Percentiles rank a stretch among this genome's conserved stretches.
These are phyloP conservation scores for Cardamine resedifolia DNA, from an alignment of 345 rosid genomes.

Conservation along the genomic window DNA sequence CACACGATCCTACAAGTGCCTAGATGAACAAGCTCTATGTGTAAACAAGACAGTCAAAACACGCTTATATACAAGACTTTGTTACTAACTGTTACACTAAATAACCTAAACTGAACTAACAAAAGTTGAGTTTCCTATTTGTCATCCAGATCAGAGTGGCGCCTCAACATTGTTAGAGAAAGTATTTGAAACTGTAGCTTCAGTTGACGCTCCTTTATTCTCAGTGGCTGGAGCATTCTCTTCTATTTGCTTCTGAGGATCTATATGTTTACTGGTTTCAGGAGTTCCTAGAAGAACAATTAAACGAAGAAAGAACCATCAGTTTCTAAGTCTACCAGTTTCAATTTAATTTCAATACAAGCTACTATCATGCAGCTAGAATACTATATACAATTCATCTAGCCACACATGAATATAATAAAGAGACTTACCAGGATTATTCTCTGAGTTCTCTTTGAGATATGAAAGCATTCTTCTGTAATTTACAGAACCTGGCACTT, in stretches of 20 bases:
- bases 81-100: background rate
- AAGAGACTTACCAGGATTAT: background rate
- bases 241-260: background rate
- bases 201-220: background rate
- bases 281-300: background rate
- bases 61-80: background rate
- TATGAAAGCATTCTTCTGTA: constrained; percentile 15
- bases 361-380: background rate
- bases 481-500: constrained; percentile 6
- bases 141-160: background rate
- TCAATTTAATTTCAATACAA: background rate
- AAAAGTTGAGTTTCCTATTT: background rate
- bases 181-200: background rate
- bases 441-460: background rate
- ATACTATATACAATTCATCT: no score
- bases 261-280: background rate
- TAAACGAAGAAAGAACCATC: background rate
- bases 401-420: background rate
- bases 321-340: background rate
- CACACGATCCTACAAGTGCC: background rate
- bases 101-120: background rate
- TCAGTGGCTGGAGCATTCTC: background rate
- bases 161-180: background rate
- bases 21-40: background rate
- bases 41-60: background rate